Percentiles rank a stretch among this genome's conserved stretches.
phyloP scores from a whole-genome alignment of 225 moss, liverwort and hornwort genomes.

The Takakia lepidozioides region DNA sequence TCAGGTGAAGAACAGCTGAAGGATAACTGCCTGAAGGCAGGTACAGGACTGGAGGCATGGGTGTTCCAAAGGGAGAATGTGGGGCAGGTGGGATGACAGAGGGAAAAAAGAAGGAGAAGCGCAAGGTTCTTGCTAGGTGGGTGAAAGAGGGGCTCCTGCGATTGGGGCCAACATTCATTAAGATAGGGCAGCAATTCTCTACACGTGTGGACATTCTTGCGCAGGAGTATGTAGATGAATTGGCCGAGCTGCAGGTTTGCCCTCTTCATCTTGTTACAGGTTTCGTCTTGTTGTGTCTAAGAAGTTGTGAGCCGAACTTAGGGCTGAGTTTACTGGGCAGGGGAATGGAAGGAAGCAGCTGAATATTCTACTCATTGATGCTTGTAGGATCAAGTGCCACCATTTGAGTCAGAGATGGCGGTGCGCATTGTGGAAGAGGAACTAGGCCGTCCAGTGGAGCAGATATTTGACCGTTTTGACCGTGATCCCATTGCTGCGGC shows the following conservation, averaged over 20 bases:
- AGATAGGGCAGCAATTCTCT: constrained; percentile 97
- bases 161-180: constrained; percentile 96
- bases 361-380: too few relatives aligned
- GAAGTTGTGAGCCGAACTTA: too few relatives aligned
- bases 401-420: constrained; percentile 84
- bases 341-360: too few relatives aligned
- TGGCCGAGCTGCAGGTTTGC: constrained; percentile 99
- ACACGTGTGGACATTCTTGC: constrained; percentile 94
- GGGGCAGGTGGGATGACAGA: constrained; percentile 76
- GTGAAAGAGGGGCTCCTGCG: constrained; percentile 88
- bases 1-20: too few relatives aligned
- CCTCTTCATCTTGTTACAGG: too few relatives aligned
- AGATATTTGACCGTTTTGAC: constrained; percentile 82
- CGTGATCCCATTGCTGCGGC: constrained; percentile 97
- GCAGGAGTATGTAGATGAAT: constrained; percentile 89
- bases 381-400: constrained; percentile 92
- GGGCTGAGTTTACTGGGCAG: too few relatives aligned
- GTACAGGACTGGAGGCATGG: too few relatives aligned
- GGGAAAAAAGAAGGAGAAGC: constrained; percentile 66
- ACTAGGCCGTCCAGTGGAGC: constrained; percentile 69
- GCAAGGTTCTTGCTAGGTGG: constrained; percentile 83
- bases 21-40: too few relatives aligned
- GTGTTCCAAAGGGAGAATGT: too few relatives aligned
- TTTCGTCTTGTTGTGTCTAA: too few relatives aligned
- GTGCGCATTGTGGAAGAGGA: constrained; percentile 81